phyloP scores from a whole-genome alignment of 83 land plant species.

The Isoetes engelmannii region DNA sequence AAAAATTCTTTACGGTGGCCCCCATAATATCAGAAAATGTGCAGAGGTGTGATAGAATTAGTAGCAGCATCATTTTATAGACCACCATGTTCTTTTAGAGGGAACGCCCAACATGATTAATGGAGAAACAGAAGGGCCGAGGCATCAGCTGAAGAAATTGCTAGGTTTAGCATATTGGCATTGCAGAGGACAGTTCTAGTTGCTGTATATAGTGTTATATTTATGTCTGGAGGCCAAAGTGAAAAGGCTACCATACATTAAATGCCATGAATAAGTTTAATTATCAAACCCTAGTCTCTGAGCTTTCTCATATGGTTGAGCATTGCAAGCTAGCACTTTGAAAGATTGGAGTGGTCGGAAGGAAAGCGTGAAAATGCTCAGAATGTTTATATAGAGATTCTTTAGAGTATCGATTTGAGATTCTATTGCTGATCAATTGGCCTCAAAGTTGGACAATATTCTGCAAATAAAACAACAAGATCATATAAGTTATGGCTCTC shows the following conservation, averaged over 20 bases:
- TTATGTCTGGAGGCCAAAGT: slow-evolving; percentile 32
- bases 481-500: too few species aligned
- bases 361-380: slow-evolving; percentile 34
- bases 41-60: slow-evolving; percentile 30
- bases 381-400: too few species aligned
- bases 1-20: slow-evolving; percentile 26
- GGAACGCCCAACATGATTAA: slow-evolving; percentile 42
- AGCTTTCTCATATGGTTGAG: slow-evolving; percentile 33
- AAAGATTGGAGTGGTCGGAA: slow-evolving; percentile 30
- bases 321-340: slow-evolving; percentile 27
- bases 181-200: slow-evolving; percentile 27
- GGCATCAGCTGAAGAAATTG: slow-evolving; percentile 28
- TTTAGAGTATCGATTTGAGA: slow-evolving; percentile 68
- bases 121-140: slow-evolving; percentile 28
- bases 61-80: slow-evolving; percentile 30
- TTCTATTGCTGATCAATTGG: slow-evolving; percentile 54
- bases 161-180: slow-evolving; percentile 22
- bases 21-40: slow-evolving; percentile 29
- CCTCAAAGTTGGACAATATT: slow-evolving; percentile 75
- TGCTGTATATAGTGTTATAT: slow-evolving; percentile 30
- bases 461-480: too few species aligned
- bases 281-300: slow-evolving; percentile 29
- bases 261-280: slow-evolving; percentile 31
- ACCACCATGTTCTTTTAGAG: slow-evolving; percentile 31
- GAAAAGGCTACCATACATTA: slow-evolving; percentile 31